Conservation (phyloP, 2,329 filamentous ascomycete genomes). For the Venturia nashicola region DNA sequence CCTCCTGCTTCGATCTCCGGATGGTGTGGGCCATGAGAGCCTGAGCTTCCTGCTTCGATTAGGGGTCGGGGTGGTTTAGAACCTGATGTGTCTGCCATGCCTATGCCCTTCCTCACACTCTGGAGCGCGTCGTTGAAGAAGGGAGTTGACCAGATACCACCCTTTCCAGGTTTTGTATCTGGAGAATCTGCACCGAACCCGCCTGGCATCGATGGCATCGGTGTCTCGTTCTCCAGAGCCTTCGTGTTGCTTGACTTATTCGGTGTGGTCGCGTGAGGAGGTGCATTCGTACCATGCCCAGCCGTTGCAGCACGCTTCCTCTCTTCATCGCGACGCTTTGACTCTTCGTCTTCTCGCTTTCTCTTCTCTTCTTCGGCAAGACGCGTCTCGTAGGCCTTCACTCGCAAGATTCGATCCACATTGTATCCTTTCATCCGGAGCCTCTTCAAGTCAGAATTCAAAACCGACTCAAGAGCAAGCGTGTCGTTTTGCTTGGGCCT, state of each 20-base stretch:
- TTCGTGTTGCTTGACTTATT: neutral
- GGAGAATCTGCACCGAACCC: conserved; percentile 21
- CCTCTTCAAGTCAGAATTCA: conserved; percentile 73
- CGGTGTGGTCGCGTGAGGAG: neutral
- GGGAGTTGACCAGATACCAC: neutral
- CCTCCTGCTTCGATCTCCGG: neutral
- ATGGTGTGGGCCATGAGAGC: neutral
- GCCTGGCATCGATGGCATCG: conserved; percentile 19
- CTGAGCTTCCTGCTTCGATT: neutral
- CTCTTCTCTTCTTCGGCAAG: conserved; percentile 75
- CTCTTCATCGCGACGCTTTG: conserved; percentile 52
- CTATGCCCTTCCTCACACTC: neutral
- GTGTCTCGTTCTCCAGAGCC: neutral
- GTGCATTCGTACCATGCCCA: neutral
- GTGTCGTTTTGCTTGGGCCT: conserved; percentile 81
- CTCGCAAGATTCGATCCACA: conserved; percentile 82
- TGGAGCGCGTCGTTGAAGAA: conserved; percentile 3
- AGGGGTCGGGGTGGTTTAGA: neutral
- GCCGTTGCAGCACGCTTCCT: conserved; percentile 26
- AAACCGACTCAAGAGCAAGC: conserved; percentile 79
- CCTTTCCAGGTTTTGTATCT: neutral
- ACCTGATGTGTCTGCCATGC: neutral
- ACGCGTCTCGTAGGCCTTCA: conserved; percentile 75
- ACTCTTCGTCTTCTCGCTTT: conserved; percentile 55
- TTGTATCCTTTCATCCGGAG: conserved; percentile 87